Evolutionary conservation across 805 yeast genomes (phyloP), one percentile per base, ranked within the genome.

Genomic region (Yamadazyma laniorum): DNA sequence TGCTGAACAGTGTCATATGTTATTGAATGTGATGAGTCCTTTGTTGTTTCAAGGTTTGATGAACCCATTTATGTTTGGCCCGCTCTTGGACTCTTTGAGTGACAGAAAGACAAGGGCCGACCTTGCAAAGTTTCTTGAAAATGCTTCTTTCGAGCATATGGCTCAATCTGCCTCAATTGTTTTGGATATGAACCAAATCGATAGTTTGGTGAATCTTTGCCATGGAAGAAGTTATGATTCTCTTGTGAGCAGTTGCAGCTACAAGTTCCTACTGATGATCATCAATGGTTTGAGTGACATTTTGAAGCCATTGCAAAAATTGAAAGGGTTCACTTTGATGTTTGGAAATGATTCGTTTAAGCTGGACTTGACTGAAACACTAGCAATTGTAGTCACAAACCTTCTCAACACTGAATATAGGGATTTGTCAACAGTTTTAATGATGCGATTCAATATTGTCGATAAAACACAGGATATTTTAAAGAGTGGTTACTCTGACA

Each of bases 41-140:
- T 12, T 35, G 9, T 6, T 39, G 25, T 6, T 25, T 8, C 35
- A 34, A 22, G 17, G 32, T n/a, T 38, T 42, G 13, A 14, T 37
- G 17, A 40, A 40, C 25, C 23, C 27, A 4, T 23, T 35, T 4
- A 37, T 37, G 11, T 38, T 34, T 22, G 27, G 11, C 11, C 4
- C 22, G 25, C 29, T 38, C 16, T 18, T 42, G 17, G 21, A 18
- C 2, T 23, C 39, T 7, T 29, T 42, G 15, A 25, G 27, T 12
- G 18, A 27, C 13, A 11, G n/a, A 6, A 15, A 18, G 14, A 8
- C 19, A 6, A 14, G 15, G 14, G 29, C 22, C 7, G n/a, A 18
- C 8, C 15, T 39, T 4, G 3, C 5, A 3, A 17, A 12, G 13
- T 25, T 38, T 17, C n/a, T 19, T 9, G 19, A 23, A 3, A 26